Conservation (phyloP, 208 protist species). For the Histomonas meleagridis region DNA sequence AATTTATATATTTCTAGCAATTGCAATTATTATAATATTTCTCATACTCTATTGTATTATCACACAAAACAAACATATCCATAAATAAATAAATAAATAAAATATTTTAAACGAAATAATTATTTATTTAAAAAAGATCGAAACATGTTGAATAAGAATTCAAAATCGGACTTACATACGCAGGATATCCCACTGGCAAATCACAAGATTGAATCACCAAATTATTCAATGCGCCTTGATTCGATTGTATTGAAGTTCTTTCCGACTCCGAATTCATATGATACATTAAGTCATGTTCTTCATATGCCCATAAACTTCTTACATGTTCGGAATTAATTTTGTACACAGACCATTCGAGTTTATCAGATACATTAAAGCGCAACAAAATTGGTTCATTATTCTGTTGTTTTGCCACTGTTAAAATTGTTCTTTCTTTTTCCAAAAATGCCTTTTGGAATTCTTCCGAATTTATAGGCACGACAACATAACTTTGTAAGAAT, state of each 20-base stretch:
- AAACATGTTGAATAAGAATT: not conserved
- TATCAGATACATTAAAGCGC: not conserved
- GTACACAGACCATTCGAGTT: not conserved
- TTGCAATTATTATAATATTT: no score
- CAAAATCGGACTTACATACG: not conserved
- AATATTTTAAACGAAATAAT: no score
- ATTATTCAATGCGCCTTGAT: not conserved
- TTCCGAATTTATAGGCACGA: not conserved
- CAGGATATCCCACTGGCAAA: not conserved
- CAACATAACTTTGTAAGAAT: not conserved
- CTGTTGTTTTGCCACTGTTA: not conserved
- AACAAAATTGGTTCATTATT: not conserved
- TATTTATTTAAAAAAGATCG: no score
- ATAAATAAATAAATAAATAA: no score
- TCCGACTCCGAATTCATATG: not conserved
- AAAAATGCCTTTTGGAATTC: not conserved
- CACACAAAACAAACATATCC: no score
- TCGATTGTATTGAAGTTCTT: not conserved
- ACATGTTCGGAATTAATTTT: not conserved
- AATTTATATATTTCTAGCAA: no score
- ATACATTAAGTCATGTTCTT: not conserved
- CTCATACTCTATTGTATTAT: no score
- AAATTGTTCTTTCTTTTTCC: not conserved
- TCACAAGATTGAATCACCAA: not conserved
- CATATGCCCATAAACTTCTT: not conserved